Base-by-base conservation (phyloP, 2,329 filamentous ascomycete genomes). In the Erysiphe pulchra region DNA sequence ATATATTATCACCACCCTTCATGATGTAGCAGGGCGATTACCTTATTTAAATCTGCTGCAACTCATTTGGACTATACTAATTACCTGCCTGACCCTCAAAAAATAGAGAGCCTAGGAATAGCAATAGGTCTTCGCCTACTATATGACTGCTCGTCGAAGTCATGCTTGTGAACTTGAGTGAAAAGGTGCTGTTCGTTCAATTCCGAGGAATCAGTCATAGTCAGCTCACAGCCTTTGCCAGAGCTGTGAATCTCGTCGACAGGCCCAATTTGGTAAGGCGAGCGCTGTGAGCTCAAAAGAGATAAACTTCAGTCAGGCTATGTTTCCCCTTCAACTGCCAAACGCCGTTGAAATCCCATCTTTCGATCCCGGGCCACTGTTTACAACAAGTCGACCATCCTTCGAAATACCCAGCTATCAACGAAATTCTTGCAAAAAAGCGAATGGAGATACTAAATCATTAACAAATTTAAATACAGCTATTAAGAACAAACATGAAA, bases 311-410 rank as follows among this genome's bases (percentile, higher is more conserved):
- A 12, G 11, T 42, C 24, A 14, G 10, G 12, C 20, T 42, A 17
- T 24, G n/a, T 42, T 14, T 30, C 12, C 43, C 45, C 49, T 50
- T 49, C 50, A 50, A 53, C 62, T 65, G 62, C 60, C 63, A 56
- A 59, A 63, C 58, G 57, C 57, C 50, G 54, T 63, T 57, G 64
- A 64, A 50, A 71, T 71, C 68, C 66, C 68, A 59, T 64, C 63
- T 52, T 62, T 66, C 57, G 59, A 64, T 51, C 52, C 54, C 47
- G 56, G 53, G 47, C 52, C 49, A 33, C 52, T 53, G 50, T 49
- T 52, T 44, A 54, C 56, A 45, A 48, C 54, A 45, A 56, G 46
- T 48, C 52, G 54, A 16, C 49, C 51, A 18, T 51, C 49, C 17
- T 53, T 55, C 46, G 56, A 59, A 54, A 55, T 61, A 56, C 57